phyloP scores from a whole-genome alignment of 371 early-diverging fungal genomes.

The Mucor mucedo region DNA sequence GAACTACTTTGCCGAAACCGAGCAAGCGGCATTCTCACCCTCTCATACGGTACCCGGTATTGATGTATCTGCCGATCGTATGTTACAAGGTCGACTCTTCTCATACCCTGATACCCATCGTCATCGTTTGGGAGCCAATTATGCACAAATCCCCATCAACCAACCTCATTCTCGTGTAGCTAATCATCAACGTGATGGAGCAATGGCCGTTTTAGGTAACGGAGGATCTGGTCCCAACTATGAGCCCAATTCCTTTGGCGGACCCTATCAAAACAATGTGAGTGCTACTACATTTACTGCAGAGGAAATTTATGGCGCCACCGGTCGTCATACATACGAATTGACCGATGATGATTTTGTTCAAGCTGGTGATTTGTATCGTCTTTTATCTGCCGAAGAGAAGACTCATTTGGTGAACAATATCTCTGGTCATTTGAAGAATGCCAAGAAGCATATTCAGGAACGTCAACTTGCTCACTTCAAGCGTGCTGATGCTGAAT shows the following conservation, averaged over 20 bases:
- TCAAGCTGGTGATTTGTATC: slow-evolving; percentile 76
- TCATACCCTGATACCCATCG: slow-evolving; percentile 86
- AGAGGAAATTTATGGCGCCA: slow-evolving; percentile 51
- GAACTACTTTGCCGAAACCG: slow-evolving; percentile 84
- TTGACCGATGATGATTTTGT: slow-evolving; percentile 75
- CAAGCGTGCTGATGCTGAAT: slow-evolving; percentile 38
- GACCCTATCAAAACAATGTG: slow-evolving; percentile 60
- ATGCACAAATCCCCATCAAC: slow-evolving; percentile 81
- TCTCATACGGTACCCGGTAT: slow-evolving; percentile 79
- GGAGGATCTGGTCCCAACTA: slow-evolving; percentile 77
- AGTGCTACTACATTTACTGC: slow-evolving; percentile 48
- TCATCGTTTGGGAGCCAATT: slow-evolving; percentile 82
- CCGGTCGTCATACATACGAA: slow-evolving; percentile 65
- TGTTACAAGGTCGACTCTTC: slow-evolving; percentile 84
- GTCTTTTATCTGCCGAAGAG: slow-evolving; percentile 64
- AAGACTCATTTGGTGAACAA: slow-evolving; percentile 72
- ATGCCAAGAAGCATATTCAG: slow-evolving; percentile 73
- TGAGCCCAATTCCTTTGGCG: slow-evolving; percentile 74
- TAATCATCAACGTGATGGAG: slow-evolving; percentile 75
- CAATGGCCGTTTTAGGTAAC: slow-evolving; percentile 63
- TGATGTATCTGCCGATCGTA: slow-evolving; percentile 71
- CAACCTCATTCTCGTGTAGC: slow-evolving; percentile 54
- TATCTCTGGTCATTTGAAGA: slow-evolving; percentile 75
- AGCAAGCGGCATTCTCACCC: slow-evolving; percentile 81
- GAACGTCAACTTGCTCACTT: slow-evolving; percentile 79